These are phyloP conservation scores for Ganoderma sinense DNA, from an alignment of 1,284 basidiomycete species.

Conservation along the genomic window DNA sequence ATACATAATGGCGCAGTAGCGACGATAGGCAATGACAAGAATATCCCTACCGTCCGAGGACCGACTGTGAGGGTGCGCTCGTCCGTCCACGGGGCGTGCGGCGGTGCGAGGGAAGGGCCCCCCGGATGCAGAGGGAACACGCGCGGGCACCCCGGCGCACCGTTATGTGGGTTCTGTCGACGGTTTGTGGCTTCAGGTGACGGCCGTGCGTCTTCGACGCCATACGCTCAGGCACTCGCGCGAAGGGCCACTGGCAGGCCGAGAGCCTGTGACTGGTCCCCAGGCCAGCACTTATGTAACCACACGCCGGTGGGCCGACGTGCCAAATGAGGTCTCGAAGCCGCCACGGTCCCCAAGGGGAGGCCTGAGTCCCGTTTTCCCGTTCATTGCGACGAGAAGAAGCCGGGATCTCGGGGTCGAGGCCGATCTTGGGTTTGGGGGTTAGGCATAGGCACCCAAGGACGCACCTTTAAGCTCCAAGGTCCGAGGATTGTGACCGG, in stretches of 20 bases:
- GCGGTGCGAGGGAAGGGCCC: neutral
- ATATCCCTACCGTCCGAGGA: conserved; percentile 21
- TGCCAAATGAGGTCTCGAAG: neutral
- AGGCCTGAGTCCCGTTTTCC: neutral
- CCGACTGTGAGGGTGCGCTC: neutral
- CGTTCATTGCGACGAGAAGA: neutral
- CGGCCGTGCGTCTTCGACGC: conserved; percentile 2
- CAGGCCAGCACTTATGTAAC: conserved; percentile 8
- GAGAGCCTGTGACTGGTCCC: conserved; percentile 13
- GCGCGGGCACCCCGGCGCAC: neutral
- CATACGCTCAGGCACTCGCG: conserved; percentile 21
- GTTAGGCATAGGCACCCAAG: neutral
- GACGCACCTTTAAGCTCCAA: neutral
- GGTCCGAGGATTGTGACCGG: neutral
- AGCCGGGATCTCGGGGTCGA: neutral
- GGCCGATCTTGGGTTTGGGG: neutral
- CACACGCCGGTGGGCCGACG: neutral
- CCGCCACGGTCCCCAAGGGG: neutral
- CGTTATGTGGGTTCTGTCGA: conserved; percentile 11
- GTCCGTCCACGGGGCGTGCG: conserved; percentile 6
- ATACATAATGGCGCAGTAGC: conserved; percentile 20
- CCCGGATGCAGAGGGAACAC: neutral
- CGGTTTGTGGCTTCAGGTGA: conserved; percentile 13
- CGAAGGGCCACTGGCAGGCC: neutral
- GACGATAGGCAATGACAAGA: conserved; percentile 37